Base-by-base conservation (phyloP, 805 yeast genomes). In the Pichia manshurica region DNA sequence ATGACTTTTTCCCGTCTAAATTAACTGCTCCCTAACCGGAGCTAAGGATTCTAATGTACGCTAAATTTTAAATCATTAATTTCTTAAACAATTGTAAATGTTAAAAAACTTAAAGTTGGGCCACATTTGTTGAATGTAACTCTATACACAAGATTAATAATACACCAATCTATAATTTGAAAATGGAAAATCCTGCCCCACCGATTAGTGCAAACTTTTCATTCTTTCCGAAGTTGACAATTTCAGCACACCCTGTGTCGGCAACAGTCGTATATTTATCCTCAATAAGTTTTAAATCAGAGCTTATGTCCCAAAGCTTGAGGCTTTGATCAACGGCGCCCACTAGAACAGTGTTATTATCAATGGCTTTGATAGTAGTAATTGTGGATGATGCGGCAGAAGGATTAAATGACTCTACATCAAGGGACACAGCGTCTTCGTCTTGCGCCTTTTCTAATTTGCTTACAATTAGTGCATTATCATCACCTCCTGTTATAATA, bases 401-500 rank as follows among this genome's bases (percentile, higher is more conserved):
- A 9, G 68, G 69, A 4, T 67, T 63, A 52, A 74, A 72, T 0
- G 70, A 57, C 0, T 56, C 46, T 0, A 68, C 59, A 0, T 53
- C 50, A 25, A 77, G 58, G 3, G 36, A 7, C 6, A 61, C 44
- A 1, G 56, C 53, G 1, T 46, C 48, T 0, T 46, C 45, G 0
- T 62, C 56, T 9, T 55, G 58, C 1, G 65, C 62, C 7, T 19
- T 20, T 8, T 68, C 43, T 1, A 64, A 49, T 15, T 57, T 50
- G 1, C 73, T 64, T 1, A 77, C 59, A 1, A 70, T 74, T 3
- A 85, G 58, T 0, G 88, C 84, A 64, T 91, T 90, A 58, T 93
- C 99, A 61, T 93, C 99, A 46, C 99, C 98, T 29, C 96, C 97
- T 1, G 96, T 79, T 5, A 80, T 68, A 4, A 86, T 62, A 20